Evolutionary conservation across 495 filamentous ascomycete species (phyloP).

Genomic region (Daldinia caldariorum): DNA sequence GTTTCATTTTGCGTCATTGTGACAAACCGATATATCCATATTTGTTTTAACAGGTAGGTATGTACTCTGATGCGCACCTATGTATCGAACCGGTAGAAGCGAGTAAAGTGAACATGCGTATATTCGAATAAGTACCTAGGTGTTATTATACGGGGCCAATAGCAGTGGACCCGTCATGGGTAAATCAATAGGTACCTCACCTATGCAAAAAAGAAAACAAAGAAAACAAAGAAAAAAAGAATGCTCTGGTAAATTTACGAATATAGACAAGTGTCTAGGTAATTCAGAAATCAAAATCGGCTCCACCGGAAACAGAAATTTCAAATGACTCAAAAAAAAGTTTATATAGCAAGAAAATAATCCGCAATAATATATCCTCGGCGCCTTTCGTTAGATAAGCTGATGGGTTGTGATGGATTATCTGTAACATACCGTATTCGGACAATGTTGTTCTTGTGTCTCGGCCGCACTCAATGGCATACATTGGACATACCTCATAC

Average conservation of each 20-base stretch:
- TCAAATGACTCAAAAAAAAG: conserved; percentile 7
- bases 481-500: neutral
- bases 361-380: conserved; percentile 8
- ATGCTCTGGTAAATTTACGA: neutral
- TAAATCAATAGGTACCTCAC: neutral
- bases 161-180: neutral
- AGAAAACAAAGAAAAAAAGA: neutral
- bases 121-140: too few relatives aligned
- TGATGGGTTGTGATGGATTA: conserved; percentile 5
- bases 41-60: neutral
- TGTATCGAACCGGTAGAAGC: neutral
- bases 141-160: neutral
- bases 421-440: neutral
- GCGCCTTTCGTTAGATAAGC: conserved; percentile 4
- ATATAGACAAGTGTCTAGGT: too few relatives aligned
- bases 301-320: conserved; percentile 4
- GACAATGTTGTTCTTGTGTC: conserved; percentile 19
- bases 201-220: neutral
- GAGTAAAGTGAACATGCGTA: neutral
- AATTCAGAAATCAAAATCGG: neutral
- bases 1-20: conserved; percentile 34
- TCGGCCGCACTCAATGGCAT: conserved; percentile 31
- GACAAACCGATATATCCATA: conserved; percentile 11
- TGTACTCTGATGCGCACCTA: neutral
- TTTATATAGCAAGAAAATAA: neutral